Conservation (phyloP, 202 grass and related monocot species). For the Bolboschoenoplectus hybrid region DNA sequence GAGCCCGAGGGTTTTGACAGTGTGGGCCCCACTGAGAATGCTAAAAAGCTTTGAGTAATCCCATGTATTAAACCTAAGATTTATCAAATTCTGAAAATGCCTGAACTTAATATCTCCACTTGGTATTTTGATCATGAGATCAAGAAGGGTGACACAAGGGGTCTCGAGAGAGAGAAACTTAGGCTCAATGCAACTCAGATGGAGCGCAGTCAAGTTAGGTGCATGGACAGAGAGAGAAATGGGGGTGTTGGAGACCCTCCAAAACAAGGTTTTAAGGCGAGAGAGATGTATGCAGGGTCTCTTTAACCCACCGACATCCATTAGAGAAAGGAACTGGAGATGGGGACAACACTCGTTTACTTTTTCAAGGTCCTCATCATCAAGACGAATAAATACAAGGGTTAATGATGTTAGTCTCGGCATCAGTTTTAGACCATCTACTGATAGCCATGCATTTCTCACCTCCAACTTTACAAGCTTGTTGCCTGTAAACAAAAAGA, state of each 20-base stretch:
- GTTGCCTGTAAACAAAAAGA: constrained; percentile 47
- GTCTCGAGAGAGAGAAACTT: constrained; percentile 56
- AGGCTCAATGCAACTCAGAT: constrained; percentile 67
- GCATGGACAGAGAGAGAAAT: constrained; percentile 50
- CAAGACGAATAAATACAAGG: constrained; percentile 70
- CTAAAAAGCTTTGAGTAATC: constrained; percentile 1
- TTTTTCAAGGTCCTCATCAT: constrained; percentile 66
- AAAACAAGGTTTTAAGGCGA: constrained; percentile 60
- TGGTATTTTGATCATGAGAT: constrained; percentile 41
- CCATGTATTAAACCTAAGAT: not conserved
- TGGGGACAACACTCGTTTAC: constrained; percentile 79
- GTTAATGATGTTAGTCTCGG: constrained; percentile 56
- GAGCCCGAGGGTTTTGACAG: constrained; percentile 33
- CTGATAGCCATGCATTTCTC: constrained; percentile 78
- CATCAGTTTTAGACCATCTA: constrained; percentile 67
- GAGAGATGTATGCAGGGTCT: constrained; percentile 60
- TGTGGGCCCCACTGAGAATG: not conserved
- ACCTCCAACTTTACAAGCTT: constrained; percentile 59
- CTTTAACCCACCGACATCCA: constrained; percentile 68
- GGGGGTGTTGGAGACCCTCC: constrained; percentile 71
- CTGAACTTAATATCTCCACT: constrained; percentile 31
- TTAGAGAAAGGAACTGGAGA: constrained; percentile 70
- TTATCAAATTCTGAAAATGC: constrained; percentile 25
- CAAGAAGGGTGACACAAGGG: constrained; percentile 53
- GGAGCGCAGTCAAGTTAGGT: constrained; percentile 62